Evolutionary conservation across 169 alveolate species (phyloP), one percentile per base, ranked within the genome.

Genomic region (Prorocentrum cordatum): DNA sequence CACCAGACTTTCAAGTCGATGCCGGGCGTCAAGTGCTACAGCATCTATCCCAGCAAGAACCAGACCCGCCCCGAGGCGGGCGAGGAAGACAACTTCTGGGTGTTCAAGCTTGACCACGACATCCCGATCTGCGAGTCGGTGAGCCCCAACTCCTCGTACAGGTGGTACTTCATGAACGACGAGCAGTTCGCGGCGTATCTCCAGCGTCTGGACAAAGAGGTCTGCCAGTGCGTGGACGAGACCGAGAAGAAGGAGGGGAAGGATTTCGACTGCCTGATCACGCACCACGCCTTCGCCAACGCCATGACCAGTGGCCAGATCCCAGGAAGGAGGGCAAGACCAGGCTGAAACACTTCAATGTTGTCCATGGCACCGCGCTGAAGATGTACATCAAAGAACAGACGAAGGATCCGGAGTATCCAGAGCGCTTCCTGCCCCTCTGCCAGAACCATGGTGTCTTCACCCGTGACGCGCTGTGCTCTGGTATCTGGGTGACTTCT

Each of bases 301-400:
- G 85, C 85, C 36, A 73, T 73, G 85, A 73, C 85, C 2, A 70
- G 71, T 1, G 85, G 71, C 2, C 70, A 36, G 35, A 73, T 73
- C 42, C 71, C 50, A 68, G 50, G 71, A 73, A 26, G 70, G 84
- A 73, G 54, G 85, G 85, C 26, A 73, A 73, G 58, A 73, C 85
- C 70, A 73, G 50, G 85, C 64, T 73, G 58, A 54, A 47, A 22
- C 85, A 73, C 22, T 73, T 73, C 85, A 73, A 73, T 16, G 47
- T 73, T 29, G 85, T 50, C 39, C 85, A 73, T 26, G 84, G 84
- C 66, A 72, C 84, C 54, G 84, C 84, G 4, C 33, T 72, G 68
- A 72, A 72, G 84, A 72, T 72, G 84, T 73, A 73, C 85, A 73
- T 73, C 85, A 73, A 73, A 58, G 85, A 73, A 70, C 47, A 73